These are phyloP conservation scores for Mycena floridula DNA, from an alignment of 768 basidiomycete species.

Conservation along the genomic window DNA sequence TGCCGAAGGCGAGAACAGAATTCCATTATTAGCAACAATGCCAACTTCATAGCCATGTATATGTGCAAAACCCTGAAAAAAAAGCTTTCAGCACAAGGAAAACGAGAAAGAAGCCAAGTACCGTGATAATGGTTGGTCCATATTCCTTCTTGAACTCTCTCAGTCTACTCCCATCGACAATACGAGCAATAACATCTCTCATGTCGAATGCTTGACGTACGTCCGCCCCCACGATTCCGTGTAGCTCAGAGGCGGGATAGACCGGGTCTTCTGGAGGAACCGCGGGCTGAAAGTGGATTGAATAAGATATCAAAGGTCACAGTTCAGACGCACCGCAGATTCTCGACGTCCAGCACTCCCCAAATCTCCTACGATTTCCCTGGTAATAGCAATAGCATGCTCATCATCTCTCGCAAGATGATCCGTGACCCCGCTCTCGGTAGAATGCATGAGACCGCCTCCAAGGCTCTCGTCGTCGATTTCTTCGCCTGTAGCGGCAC, in stretches of 20 bases:
- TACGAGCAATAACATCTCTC: constrained; percentile 86
- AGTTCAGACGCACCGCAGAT: constrained; percentile 18
- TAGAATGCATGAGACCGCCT: constrained; percentile 87
- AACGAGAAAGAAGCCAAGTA: constrained; percentile 19
- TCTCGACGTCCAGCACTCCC: constrained; percentile 48
- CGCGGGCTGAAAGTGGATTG: constrained; percentile 40
- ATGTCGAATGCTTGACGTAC: constrained; percentile 87
- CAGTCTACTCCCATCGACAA: constrained; percentile 89
- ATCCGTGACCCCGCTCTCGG: constrained; percentile 87
- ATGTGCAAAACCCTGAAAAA: constrained; percentile 71
- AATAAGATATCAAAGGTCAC: not conserved
- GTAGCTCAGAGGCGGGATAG: constrained; percentile 75
- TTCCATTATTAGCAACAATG: constrained; percentile 92
- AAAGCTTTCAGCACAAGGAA: not conserved
- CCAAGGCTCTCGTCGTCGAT: constrained; percentile 92
- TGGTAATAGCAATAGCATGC: constrained; percentile 75
- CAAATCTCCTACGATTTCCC: constrained; percentile 72
- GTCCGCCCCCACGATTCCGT: constrained; percentile 90
- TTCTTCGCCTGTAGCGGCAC: constrained; percentile 89
- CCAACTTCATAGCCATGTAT: constrained; percentile 88
- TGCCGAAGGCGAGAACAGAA: constrained; percentile 90
- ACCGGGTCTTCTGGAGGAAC: constrained; percentile 62
- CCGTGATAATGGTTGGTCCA: constrained; percentile 85
- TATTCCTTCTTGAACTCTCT: constrained; percentile 97
- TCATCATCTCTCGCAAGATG: constrained; percentile 82